Conservation (phyloP, 2,329 filamentous ascomycete species). For the Grosmannia clavigera region DNA sequence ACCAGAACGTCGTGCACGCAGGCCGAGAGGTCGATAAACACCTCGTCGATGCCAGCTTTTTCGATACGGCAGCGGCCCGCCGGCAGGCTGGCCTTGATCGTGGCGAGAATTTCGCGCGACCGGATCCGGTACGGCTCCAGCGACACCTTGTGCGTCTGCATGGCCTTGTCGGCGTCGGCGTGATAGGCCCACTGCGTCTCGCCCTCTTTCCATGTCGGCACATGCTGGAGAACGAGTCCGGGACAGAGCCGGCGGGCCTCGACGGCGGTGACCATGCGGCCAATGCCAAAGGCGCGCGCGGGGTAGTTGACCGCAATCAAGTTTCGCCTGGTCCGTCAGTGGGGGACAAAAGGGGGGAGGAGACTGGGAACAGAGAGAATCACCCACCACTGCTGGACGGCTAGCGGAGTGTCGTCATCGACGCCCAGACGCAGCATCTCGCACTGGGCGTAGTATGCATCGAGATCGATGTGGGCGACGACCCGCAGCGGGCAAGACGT, state of each 20-base stretch:
- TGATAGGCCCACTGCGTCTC: constrained; percentile 88
- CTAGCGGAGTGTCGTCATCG: constrained; percentile 65
- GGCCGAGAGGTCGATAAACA: constrained; percentile 82
- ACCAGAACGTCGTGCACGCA: constrained; percentile 68
- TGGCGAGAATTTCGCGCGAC: constrained; percentile 66
- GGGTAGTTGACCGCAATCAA: constrained; percentile 96
- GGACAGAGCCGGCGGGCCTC: constrained; percentile 86
- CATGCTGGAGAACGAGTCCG: constrained; percentile 74
- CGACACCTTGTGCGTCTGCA: constrained; percentile 84
- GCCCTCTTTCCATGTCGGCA: constrained; percentile 88
- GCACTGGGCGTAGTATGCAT: constrained; percentile 96
- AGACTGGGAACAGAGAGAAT: not conserved
- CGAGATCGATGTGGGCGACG: constrained; percentile 84
- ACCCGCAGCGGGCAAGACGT: constrained; percentile 69
- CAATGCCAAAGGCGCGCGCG: constrained; percentile 68
- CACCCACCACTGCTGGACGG: constrained; percentile 76
- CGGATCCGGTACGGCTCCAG: constrained; percentile 83
- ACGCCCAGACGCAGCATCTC: constrained; percentile 79
- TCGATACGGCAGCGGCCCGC: constrained; percentile 51
- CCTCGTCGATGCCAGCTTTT: constrained; percentile 91
- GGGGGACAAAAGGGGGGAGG: not conserved
- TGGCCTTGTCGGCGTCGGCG: constrained; percentile 64
- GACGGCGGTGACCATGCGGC: constrained; percentile 60
- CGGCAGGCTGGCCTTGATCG: constrained; percentile 64
- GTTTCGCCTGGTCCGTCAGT: constrained; percentile 49